Conservation (phyloP, 495 filamentous ascomycete species). For the Lasiosphaeria ovina region DNA sequence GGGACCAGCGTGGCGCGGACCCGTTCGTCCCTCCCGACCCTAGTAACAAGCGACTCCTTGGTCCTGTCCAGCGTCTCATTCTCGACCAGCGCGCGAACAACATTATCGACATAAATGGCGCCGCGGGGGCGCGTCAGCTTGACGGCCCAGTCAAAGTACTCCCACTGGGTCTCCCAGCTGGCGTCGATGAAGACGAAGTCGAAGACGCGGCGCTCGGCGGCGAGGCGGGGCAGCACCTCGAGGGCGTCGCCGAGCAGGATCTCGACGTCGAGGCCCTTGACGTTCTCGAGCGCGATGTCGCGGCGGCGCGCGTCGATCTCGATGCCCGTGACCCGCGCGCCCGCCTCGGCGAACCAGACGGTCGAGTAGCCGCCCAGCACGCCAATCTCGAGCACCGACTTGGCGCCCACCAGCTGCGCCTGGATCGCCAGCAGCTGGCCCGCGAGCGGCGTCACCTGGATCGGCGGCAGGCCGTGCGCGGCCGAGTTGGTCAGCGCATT, state of each 20-base stretch:
- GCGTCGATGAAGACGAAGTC: slow-evolving; percentile 1
- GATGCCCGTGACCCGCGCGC: neutral
- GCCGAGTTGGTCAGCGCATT: neutral
- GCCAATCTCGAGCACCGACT: slow-evolving; percentile 1
- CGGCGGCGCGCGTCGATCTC: neutral
- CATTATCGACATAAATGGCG: neutral
- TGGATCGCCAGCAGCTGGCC: neutral
- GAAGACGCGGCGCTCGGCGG: neutral
- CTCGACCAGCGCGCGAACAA: neutral
- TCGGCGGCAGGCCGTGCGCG: neutral
- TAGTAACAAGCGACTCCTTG: neutral
- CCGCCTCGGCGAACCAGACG: neutral
- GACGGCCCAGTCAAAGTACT: slow-evolving; percentile 2
- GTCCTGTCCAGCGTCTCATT: neutral
- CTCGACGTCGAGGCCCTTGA: neutral
- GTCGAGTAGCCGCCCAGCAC: slow-evolving; percentile 1
- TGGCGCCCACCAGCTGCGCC: neutral
- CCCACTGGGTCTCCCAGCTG: neutral
- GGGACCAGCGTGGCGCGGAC: neutral
- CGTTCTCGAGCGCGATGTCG: neutral
- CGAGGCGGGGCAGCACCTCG: neutral
- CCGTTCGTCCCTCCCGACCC: neutral
- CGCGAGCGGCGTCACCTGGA: neutral
- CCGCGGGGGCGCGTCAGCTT: neutral
- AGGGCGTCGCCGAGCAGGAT: neutral